Conservation (phyloP, 108 stramenopile species). For the Skeletonema marinoi region DNA sequence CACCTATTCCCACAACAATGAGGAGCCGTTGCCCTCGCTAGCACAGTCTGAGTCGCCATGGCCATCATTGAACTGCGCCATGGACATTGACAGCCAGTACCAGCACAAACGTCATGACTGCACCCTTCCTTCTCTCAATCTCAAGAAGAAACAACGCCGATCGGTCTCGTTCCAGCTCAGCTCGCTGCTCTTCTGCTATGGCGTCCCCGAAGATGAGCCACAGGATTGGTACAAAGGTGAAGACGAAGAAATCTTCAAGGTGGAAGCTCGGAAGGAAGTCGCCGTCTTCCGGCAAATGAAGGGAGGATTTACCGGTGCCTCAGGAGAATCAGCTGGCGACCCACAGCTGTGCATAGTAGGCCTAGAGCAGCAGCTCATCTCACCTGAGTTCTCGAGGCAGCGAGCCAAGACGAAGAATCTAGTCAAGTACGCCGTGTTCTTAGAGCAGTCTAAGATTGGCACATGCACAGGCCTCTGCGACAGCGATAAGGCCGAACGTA, state of each 20-base stretch:
- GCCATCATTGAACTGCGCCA: neutral
- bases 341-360: neutral
- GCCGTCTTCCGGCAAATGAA: neutral
- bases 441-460: neutral
- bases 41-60: neutral
- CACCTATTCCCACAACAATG: too few species aligned
- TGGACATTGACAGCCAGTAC: neutral
- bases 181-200: neutral
- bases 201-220: neutral
- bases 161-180: neutral
- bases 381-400: neutral
- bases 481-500: neutral
- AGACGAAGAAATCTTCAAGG: neutral
- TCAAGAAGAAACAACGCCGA: neutral
- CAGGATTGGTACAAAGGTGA: neutral
- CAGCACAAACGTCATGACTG: neutral
- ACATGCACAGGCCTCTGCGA: neutral
- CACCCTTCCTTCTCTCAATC: neutral
- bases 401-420: neutral
- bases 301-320: neutral
- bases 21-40: neutral
- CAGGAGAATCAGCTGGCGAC: neutral
- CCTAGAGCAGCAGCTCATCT: slow-evolving; percentile 6
- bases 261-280: neutral
- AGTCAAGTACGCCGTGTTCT: neutral